A percentile compares a stretch with the other conserved stretches of the same genome.
Conservation (phyloP, 2,329 filamentous ascomycete genomes). For the Ramularia collo-cygni region DNA sequence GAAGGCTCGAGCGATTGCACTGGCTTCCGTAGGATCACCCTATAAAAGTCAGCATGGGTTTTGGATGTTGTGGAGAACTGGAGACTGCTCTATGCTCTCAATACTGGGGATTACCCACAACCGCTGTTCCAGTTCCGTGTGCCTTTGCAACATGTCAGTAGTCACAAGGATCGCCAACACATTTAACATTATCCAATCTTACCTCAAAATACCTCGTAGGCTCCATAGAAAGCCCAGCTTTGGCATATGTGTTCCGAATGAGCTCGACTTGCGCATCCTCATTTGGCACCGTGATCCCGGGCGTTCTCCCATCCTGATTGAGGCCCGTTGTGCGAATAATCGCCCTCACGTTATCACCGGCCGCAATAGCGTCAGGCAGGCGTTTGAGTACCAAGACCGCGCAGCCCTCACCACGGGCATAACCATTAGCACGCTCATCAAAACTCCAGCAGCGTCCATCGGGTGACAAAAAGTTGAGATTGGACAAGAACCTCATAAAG, state of each 20-base stretch:
- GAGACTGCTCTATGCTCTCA: too few relatives aligned
- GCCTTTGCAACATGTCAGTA: background rate
- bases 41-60: too few relatives aligned
- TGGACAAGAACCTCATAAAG: background rate
- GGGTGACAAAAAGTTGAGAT: conserved; percentile 26
- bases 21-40: conserved; percentile 8
- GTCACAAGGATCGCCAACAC: too few relatives aligned
- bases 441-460: conserved; percentile 23
- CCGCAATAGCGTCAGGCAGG: conserved; percentile 39
- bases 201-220: too few relatives aligned
- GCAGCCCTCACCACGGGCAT: conserved; percentile 47
- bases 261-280: conserved; percentile 16
- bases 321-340: conserved; percentile 24
- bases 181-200: too few relatives aligned
- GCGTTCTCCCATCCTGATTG: conserved; percentile 29
- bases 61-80: too few relatives aligned
- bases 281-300: conserved; percentile 27
- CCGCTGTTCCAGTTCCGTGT: conserved; percentile 5
- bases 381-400: conserved; percentile 43
- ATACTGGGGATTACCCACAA: conserved; percentile 10
- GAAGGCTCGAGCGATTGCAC: conserved; percentile 4
- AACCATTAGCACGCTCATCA: conserved; percentile 39
- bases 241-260: conserved; percentile 44
- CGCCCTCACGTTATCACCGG: conserved; percentile 38
- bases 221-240: conserved; percentile 42